Base-by-base conservation (phyloP, 1,139 yeast genomes). In the Lodderomyces jiufengensis region DNA sequence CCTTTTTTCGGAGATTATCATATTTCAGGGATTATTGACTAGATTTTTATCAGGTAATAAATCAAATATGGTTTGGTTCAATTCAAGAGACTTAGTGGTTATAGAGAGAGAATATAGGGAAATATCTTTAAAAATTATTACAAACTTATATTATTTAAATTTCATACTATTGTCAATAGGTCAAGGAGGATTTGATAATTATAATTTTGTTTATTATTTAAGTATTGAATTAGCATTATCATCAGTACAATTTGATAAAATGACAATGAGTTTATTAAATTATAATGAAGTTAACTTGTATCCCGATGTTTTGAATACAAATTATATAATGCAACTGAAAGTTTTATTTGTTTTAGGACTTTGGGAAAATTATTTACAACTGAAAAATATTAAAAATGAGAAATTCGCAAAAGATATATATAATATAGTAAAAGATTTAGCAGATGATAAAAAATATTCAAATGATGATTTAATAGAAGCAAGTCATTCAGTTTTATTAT, bases 161-260 rank as follows among this genome's bases (percentile, higher is more conserved):
- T 80, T 75, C 47, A 65, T 82, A 5, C 54, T 81, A 10, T 67
- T 75, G 27, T 65, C 76, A 13, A 70, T 83, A 12, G 92, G 94
- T 0, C 72, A 75, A 27, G 83, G 85, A 1, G 87, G 87, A 1
- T 83, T 84, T 52, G 84, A 80, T 36, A 69, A 77, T 14, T 83
- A 78, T 52, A 80, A 80, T 47, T 82, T 79, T 52, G 78, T 80
- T n/a, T 75, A 76, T 46, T 65, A 72, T 32, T 57, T 78, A 3
- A 55, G 77, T 12, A 42, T 76, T 5, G 85, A 80, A 38, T 36
- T 62, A 48, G 69, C 51, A 42, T 43, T 50, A 9, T 11, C 40
- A 4, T 59, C 44, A 49, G 57, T 31, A n/a, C 38, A 11, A 13
- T 62, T 71, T 21, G 76, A 74, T 41, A 45, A 50, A 3, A 50